These are phyloP conservation scores for Cornus controversa DNA, from an alignment of 148 eudicot genomes.

Conservation along the genomic window DNA sequence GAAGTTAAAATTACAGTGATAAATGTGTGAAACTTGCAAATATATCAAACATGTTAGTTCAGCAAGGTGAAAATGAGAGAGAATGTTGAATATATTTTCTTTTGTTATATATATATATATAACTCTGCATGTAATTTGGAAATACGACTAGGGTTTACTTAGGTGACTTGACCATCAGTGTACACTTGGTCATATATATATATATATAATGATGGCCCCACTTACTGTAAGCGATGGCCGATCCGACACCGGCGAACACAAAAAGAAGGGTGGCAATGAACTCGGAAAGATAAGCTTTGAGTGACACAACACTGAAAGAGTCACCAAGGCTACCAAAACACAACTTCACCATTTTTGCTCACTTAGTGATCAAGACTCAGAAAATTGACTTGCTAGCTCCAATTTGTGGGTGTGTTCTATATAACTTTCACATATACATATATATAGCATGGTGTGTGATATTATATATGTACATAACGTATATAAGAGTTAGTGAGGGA, in stretches of 20 bases:
- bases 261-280: slow-evolving; percentile 83
- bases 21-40: too few species aligned
- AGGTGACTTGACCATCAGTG: neutral
- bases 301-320: slow-evolving; percentile 53
- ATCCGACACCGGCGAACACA: slow-evolving; percentile 90
- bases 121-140: neutral
- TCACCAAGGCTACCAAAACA: slow-evolving; percentile 66
- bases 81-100: too few species aligned
- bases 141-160: too few species aligned
- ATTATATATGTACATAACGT: slow-evolving; percentile 6
- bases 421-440: neutral
- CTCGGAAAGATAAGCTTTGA: slow-evolving; percentile 65
- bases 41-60: too few species aligned
- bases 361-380: neutral
- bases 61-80: too few species aligned
- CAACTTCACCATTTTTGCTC: slow-evolving; percentile 64
- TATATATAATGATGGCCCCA: neutral
- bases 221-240: slow-evolving; percentile 71
- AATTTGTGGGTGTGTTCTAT: neutral
- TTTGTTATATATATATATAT: too few species aligned
- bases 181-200: too few species aligned
- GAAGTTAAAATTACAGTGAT: too few species aligned
- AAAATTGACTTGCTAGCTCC: neutral
- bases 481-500: neutral
- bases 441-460: neutral